These are phyloP conservation scores for Citrullus amarus DNA, from an alignment of 306 rosid species.

Conservation along the genomic window DNA sequence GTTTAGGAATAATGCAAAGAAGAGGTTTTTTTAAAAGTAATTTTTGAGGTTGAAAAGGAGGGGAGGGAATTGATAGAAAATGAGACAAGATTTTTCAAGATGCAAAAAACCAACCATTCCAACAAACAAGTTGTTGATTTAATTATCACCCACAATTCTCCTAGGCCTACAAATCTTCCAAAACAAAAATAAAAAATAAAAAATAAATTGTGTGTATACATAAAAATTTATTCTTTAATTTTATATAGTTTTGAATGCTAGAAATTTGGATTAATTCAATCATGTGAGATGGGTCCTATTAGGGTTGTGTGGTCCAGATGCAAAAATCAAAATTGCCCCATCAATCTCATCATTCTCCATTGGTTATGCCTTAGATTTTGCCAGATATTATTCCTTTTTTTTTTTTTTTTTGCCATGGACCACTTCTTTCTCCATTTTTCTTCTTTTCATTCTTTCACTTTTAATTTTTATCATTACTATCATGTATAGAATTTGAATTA, in stretches of 20 bases:
- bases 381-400: background rate
- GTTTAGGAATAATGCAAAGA: no score
- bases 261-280: background rate
- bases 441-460: background rate
- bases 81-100: no score
- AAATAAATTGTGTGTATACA: background rate
- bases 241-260: background rate
- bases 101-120: background rate
- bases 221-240: background rate
- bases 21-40: no score
- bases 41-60: no score
- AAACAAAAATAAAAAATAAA: background rate
- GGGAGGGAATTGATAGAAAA: no score
- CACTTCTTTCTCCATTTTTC: background rate
- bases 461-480: background rate
- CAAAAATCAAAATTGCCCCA: slow-evolving; percentile 1
- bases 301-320: background rate
- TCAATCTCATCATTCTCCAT: background rate
- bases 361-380: background rate
- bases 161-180: background rate
- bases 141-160: background rate
- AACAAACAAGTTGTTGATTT: background rate
- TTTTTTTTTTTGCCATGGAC: background rate
- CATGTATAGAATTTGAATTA: background rate
- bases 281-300: slow-evolving; percentile 2